Evolutionary conservation across 2,329 filamentous ascomycete genomes (phyloP), one percentile per base, ranked within the genome.

Genomic region (Cordyceps militaris): DNA sequence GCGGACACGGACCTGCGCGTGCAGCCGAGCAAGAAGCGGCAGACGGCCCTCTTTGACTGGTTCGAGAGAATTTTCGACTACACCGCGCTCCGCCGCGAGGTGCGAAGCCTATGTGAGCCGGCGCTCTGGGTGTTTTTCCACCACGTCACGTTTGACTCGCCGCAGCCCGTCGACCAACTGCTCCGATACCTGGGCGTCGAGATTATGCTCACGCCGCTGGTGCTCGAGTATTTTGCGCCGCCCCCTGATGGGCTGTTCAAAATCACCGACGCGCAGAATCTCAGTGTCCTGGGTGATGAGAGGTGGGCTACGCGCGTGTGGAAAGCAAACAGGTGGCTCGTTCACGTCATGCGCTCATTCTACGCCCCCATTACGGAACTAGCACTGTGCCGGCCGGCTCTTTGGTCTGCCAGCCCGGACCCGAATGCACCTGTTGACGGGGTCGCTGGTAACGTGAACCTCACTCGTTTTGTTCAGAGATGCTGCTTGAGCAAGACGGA

Each of bases 11-110:
- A 56, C 32, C 40, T 13, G 34, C 42, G 53, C 4, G 53, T 48
- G 19, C 3, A 36, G 14, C 53, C 55, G 13, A 30, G 43, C 4
- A 13, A 42, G 23, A 56, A 56, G 23, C 55, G 55, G 6, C 46
- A 43, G 36, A 40, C 34, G 13, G 55, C 55, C n/a, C 44, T 57
- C 21, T 57, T 57, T 57, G 55, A 57, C 16, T 57, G 55, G 55
- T 57, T 36, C 11, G 55, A 57, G 13, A 40, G 46, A 7, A 9
- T 57, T 9, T 57, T 57, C 24, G 55, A 57, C 38, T 57, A 57
- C 19, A 40, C 26, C 4, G 24, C 19, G 21, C 46, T 57, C 21
- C 55, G 55, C 24, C 19, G 14, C 32, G 36, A 57, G 21, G 44
- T 57, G 3, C 43, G 14, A 34, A 11, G n/a, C 8, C 50, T 43